These are phyloP conservation scores for Mallotus nudiflorus DNA, from an alignment of 345 rosid species.

Conservation along the genomic window DNA sequence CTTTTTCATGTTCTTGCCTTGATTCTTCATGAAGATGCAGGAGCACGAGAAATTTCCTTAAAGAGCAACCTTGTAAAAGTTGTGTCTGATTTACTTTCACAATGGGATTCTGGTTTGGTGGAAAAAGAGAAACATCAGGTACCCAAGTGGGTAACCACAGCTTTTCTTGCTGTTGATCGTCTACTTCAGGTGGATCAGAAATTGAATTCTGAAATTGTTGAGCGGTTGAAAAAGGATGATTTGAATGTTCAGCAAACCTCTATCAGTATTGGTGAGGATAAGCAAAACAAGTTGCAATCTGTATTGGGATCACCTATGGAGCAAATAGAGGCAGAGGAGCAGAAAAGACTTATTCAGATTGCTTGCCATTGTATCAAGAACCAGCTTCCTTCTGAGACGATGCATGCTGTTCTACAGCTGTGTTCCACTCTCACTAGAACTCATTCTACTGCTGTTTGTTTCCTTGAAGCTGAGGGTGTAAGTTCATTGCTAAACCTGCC, in stretches of 20 bases:
- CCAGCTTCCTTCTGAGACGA: constrained; percentile 83
- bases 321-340: constrained; percentile 56
- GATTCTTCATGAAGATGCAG: constrained; percentile 81
- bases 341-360: constrained; percentile 82
- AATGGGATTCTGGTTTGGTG: constrained; percentile 65
- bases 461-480: constrained; percentile 85
- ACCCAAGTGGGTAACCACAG: constrained; percentile 94
- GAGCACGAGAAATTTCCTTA: constrained; percentile 78
- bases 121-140: constrained; percentile 50
- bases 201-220: constrained; percentile 68
- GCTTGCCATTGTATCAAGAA: constrained; percentile 74
- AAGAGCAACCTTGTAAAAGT: constrained; percentile 73
- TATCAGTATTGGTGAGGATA: constrained; percentile 65
- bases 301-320: constrained; percentile 48
- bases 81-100: constrained; percentile 65
- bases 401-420: constrained; percentile 90
- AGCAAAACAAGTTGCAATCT: constrained; percentile 59
- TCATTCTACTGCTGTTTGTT: constrained; percentile 76
- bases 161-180: constrained; percentile 92
- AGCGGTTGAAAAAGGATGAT: constrained; percentile 59
- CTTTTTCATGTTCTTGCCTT: constrained; percentile 91
- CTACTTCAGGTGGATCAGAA: constrained; percentile 83
- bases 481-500: constrained; percentile 79
- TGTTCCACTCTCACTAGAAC: constrained; percentile 82
- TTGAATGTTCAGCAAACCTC: constrained; percentile 43